Base-by-base conservation (phyloP, 768 basidiomycete genomes). In the Suillus variegatus region DNA sequence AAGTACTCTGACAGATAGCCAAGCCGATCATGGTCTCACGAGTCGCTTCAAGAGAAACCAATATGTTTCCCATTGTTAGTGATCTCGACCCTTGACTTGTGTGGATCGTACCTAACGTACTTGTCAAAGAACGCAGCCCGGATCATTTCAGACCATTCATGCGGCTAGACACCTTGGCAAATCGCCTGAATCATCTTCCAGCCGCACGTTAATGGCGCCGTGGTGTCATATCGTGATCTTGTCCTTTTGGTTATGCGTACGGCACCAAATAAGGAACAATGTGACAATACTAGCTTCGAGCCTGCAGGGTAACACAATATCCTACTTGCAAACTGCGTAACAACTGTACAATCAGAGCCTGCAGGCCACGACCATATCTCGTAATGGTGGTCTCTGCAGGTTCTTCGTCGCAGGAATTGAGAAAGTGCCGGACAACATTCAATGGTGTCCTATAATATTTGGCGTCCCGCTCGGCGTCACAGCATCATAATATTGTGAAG, bases 381-480 rank as follows among this genome's bases (percentile, higher is more conserved):
- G 47, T 49, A 22, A 6, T 6, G 18, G 16, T 6, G 18, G 16
- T 40, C 56, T 57, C 22, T 4, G 25, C 57, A 28, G 40, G 28
- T 41, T 18, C 22, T 25, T 62, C 60, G 16, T 32, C 49, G 22
- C 51, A 47, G 9, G 13, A 38, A 40, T 52, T 46, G 32, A 52
- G 55, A 49, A 57, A 51, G 62, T 66, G 62, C 55, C 46, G 43
- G 6, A 62, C 46, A 20, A 32, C 28, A 16, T 51, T 51, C 4
- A 16, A 62, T 25, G 38, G 61, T 62, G 65, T 20, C 13, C 49
- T 51, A 14, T 28, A 22, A 22, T 13, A 14, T 55, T 28, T 9
- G 38, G 7, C 16, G 28, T 40, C 32, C 18, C 0, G 2, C 18
- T 0, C 32, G 14, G 52, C 20, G 16, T 22, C 14, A 16, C 32